Evolutionary conservation across 805 yeast genomes (phyloP), one percentile per base, ranked within the genome.

Genomic region (Barnettozyma californica): DNA sequence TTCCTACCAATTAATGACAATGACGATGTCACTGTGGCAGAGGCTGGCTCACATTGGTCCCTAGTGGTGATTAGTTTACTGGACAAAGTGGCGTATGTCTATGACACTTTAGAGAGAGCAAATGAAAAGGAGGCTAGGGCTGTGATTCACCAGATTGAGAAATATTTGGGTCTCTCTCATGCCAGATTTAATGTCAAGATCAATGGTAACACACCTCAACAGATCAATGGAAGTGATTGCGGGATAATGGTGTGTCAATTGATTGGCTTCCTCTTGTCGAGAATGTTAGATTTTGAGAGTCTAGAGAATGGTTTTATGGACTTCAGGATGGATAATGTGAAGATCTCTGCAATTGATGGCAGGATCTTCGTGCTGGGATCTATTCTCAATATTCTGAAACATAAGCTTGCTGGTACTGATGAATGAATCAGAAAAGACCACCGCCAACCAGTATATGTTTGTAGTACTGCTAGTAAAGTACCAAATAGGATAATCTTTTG

Each of bases 21-120:
- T 51, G 83, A 75, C 41, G 84, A 81, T 47, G 68, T 80, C 38
- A 83, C 75, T 42, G 66, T 67, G 0, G 78, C 75, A 2, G 85
- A 79, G 51, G 81, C 83, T 16, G 94, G 92, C 1, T 81, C 80
- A 41, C 94, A 87, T 64, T 86, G 95, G 94, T 80, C 87, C 1
- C 64, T 87, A 14, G 71, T 82, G 13, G 72, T 85, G 14, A 68
- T 81, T 7, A 72, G 75, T 31, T 52, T 75, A 9, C 63, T 73
- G 13, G 83, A 78, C 37, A 65, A 68, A 16, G 69, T 65, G 29
- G 75, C 82, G 2, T 70, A 69, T 20, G 67, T 83, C 10, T 83
- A 80, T 59, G 94, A 87, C 58, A 79, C 41, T 65, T 79, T 80
- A 50, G 59, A 56, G 18, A 33, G 50, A 4, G 58, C 63, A 2